These are phyloP conservation scores for Flaveria trinervia DNA, from an alignment of 129 eudicot genomes.

Conservation along the genomic window DNA sequence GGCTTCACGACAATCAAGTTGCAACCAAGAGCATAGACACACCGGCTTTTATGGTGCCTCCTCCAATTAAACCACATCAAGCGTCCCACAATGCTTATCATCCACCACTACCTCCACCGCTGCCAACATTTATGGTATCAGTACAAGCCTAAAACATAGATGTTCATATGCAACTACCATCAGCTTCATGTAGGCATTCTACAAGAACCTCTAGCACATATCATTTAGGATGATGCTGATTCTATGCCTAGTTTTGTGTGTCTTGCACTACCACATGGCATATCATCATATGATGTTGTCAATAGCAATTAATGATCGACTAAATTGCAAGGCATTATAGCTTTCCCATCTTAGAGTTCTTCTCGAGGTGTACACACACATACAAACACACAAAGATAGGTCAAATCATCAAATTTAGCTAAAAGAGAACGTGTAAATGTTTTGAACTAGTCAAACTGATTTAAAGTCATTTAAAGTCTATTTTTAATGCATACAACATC, in stretches of 20 bases:
- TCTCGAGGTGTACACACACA: slow-evolving; percentile 40
- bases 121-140: slow-evolving; percentile 30
- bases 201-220: slow-evolving; percentile 30
- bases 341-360: slow-evolving; percentile 62
- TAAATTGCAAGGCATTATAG: slow-evolving; percentile 50
- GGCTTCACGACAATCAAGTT: slow-evolving; percentile 58
- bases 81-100: slow-evolving; percentile 25
- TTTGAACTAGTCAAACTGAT: background rate
- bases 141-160: slow-evolving; percentile 52
- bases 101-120: too few relatives aligned
- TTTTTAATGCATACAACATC: background rate
- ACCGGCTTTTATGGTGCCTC: slow-evolving; percentile 43
- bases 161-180: slow-evolving; percentile 46
- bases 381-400: background rate
- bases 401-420: background rate
- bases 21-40: slow-evolving; percentile 44
- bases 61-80: slow-evolving; percentile 43
- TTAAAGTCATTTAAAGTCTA: background rate
- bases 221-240: slow-evolving; percentile 49
- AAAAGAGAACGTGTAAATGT: background rate
- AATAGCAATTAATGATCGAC: slow-evolving; percentile 43
- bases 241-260: slow-evolving; percentile 46
- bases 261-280: slow-evolving; percentile 51
- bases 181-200: slow-evolving; percentile 49
- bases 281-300: slow-evolving; percentile 49